Base-by-base conservation (phyloP, 176 grass and related monocot species). In the Musa troglodytarum region DNA sequence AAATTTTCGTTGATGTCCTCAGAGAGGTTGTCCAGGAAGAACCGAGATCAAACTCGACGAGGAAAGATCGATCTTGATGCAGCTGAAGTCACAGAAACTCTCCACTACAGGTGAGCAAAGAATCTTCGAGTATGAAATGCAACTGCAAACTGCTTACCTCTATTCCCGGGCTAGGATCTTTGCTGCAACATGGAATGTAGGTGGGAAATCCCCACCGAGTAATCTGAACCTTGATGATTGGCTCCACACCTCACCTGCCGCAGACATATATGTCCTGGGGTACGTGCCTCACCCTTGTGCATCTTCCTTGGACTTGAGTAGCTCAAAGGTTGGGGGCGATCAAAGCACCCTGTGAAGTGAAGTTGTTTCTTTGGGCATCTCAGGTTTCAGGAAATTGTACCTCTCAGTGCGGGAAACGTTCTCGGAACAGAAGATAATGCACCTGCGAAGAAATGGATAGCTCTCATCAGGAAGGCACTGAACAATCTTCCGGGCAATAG, bases 371-470 rank as follows among this genome's bases (percentile, higher is more conserved):
- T 34, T 83, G 15, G 19, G 77, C 21, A 11, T 74, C 53, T 76
- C 80, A 97, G 94, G 53, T 97, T 97, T 84, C 94, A 97, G 71
- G 94, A 97, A 85, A 93, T 97, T 80, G 94, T 97, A 73, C 94
- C 94, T 80, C 86, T 97, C 77, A 97, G 93, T 83, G 94, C 94
- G 23, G 94, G 94, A 63, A 97, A 97, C 83, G 94, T 93, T 82
- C 84, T 97, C 52, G 94, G 94, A 57, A 84, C 88, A 1, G 94
- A 97, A 89, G 90, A 93, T 64, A 97, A 93, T 73, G 50, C 87
- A 68, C 94, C 94, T 13, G 94, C 94, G 0, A 97, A 89, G 71
- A 97, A 93, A 73, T 97, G 94, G 94, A 85, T 97, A 1, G 87
- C 90, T n/a, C 94, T 97, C 64, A 80, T 97, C 54, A 84, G 86